Conservation (phyloP, 371 early-diverging fungal species). For the Mucor racemosus region DNA sequence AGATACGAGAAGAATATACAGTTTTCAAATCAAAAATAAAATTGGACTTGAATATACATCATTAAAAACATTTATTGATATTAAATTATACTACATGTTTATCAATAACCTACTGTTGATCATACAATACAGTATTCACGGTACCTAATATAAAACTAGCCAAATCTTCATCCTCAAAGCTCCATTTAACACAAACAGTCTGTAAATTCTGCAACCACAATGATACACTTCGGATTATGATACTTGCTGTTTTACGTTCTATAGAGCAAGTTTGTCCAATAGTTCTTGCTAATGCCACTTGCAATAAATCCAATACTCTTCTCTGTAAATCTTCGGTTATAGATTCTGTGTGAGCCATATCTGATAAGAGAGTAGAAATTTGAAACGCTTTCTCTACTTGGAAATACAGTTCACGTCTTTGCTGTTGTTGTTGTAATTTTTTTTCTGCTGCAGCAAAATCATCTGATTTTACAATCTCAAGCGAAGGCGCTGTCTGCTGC, state of each 20-base stretch:
- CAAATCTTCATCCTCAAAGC: constrained; percentile 33
- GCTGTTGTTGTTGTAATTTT: constrained; percentile 2
- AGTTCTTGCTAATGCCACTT: constrained; percentile 18
- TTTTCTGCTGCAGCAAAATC: background rate
- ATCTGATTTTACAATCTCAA: constrained; percentile 27
- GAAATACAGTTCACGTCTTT: constrained; percentile 20
- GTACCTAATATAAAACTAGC: constrained; percentile 34
- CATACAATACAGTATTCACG: constrained; percentile 26
- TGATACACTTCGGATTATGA: constrained; percentile 26
- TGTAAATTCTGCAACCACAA: constrained; percentile 16
- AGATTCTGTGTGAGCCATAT: constrained; percentile 27
- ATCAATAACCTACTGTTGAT: background rate
- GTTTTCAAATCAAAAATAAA: too few relatives aligned
- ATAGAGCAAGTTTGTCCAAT: constrained; percentile 16
- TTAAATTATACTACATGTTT: too few relatives aligned
- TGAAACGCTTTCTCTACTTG: constrained; percentile 29
- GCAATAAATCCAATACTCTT: constrained; percentile 26
- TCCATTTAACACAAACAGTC: constrained; percentile 29
- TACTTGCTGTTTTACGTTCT: constrained; percentile 10
- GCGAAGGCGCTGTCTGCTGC: constrained; percentile 5
- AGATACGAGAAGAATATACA: too few relatives aligned
- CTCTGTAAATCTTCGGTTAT: constrained; percentile 13
- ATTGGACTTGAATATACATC: too few relatives aligned
- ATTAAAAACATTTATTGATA: too few relatives aligned
- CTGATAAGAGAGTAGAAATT: constrained; percentile 19